These are phyloP conservation scores for Neophaeococcomyces mojaviensis DNA, from an alignment of 2,329 filamentous ascomycete species.

Conservation along the genomic window DNA sequence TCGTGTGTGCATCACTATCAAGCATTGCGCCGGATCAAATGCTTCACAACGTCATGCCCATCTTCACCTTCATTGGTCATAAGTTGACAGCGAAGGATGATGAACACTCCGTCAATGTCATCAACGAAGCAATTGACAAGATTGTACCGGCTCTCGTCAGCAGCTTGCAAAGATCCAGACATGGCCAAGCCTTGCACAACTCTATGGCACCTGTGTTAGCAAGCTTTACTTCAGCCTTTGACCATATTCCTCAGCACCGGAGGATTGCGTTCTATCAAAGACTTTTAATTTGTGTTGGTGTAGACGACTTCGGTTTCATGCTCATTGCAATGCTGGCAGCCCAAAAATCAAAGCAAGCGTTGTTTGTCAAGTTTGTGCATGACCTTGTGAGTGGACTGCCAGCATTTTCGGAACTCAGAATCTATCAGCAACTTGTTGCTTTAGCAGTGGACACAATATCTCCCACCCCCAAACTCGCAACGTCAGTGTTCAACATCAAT, in stretches of 20 bases:
- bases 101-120: constrained; percentile 93
- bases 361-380: constrained; percentile 65
- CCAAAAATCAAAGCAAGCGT: constrained; percentile 70
- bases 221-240: constrained; percentile 92
- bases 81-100: constrained; percentile 88
- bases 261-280: constrained; percentile 76
- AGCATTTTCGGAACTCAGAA: constrained; percentile 65
- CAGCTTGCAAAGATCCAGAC: constrained; percentile 60
- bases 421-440: constrained; percentile 68
- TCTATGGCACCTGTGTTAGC: constrained; percentile 85
- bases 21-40: constrained; percentile 84
- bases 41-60: constrained; percentile 95
- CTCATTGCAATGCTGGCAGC: constrained; percentile 86
- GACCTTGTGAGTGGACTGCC: constrained; percentile 67
- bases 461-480: constrained; percentile 65
- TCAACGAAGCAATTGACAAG: constrained; percentile 85
- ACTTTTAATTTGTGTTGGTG: constrained; percentile 74
- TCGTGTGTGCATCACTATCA: constrained; percentile 80
- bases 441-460: constrained; percentile 69
- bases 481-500: constrained; percentile 59
- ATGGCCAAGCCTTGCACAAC: constrained; percentile 59
- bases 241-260: constrained; percentile 85
- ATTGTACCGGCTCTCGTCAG: constrained; percentile 87
- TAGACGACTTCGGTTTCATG: constrained; percentile 80
- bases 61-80: constrained; percentile 96